Base-by-base conservation (phyloP, 2,329 filamentous ascomycete species). In the Coleophoma crateriformis region DNA sequence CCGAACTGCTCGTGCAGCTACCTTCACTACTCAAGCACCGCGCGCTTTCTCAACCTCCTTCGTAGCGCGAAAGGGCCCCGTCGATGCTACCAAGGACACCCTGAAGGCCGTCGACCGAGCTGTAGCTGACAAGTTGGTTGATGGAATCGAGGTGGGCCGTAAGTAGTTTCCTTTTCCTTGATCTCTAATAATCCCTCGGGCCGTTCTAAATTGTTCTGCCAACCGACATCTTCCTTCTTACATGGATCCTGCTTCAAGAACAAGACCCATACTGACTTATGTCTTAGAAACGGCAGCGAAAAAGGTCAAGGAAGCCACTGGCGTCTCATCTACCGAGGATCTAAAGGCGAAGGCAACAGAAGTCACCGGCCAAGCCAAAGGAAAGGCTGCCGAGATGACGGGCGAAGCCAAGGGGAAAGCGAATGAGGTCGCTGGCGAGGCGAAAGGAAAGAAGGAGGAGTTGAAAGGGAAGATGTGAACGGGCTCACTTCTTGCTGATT, bases 101-200 rank as follows among this genome's bases (percentile, higher is more conserved):
- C 65, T 79, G 50, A 82, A 84, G 67, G 69, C 67, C 6, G 78
- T 83, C 6, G 79, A 85, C 68, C 73, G 79, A 32, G 73, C 69
- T 45, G 78, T 85, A 39, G 76, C 77, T 51, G 76, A 82, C 62
- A 84, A 81, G 62, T 62, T 85, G 15, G 77, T 84, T 27, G 77
- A 80, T 37, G 80, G 79, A 14, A 81, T 86, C 61, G 72, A 85
- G 57, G 68, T 71, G 43, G 75, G 76, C 45, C 65, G 82, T 84
- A 71, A 51, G 76, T 71, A 51, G 42, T 42, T 38, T 46, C 40
- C 17, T 40, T 46, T 19, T 32, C 10, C n/a, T 22, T 15, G 33
- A 33, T 40, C 17, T n/a, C 14, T n/a, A 17, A 15, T 45, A 35
- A 3, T 22, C 17, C 32, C 8, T 45, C 15, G 11, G 3, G n/a